Conservation (phyloP, 306 rosid genomes). For the Calophaca sinica region DNA sequence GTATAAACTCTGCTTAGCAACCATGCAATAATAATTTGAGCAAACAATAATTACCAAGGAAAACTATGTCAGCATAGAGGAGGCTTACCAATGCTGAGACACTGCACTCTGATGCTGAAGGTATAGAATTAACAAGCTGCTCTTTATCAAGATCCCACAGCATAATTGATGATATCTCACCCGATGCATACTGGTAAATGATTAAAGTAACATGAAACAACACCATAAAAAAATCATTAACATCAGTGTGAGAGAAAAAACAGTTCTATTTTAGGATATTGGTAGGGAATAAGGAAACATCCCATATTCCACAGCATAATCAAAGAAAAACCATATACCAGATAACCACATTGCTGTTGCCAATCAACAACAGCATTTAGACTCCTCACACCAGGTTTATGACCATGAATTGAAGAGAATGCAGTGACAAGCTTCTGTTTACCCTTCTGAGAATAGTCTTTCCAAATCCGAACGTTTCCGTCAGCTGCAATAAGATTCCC, state of each 20-base stretch:
- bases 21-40: slow-evolving; percentile 24
- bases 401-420: slow-evolving; percentile 89
- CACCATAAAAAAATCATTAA: slow-evolving; percentile 32
- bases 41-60: slow-evolving; percentile 21
- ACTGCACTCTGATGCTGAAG: slow-evolving; percentile 87
- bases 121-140: slow-evolving; percentile 75
- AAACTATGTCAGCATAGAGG: slow-evolving; percentile 26
- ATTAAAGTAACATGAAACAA: slow-evolving; percentile 36
- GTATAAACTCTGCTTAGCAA: slow-evolving; percentile 17
- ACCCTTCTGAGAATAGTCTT: slow-evolving; percentile 79
- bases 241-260: slow-evolving; percentile 23
- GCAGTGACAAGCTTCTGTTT: slow-evolving; percentile 96
- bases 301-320: slow-evolving; percentile 32
- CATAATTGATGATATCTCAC: slow-evolving; percentile 79
- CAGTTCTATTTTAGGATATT: slow-evolving; percentile 1
- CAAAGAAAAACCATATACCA: slow-evolving; percentile 61
- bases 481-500: slow-evolving; percentile 64
- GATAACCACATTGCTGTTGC: slow-evolving; percentile 97
- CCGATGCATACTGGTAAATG: slow-evolving; percentile 83
- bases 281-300: slow-evolving; percentile 9
- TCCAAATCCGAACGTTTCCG: slow-evolving; percentile 95
- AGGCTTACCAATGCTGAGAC: slow-evolving; percentile 87
- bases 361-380: slow-evolving; percentile 95
- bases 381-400: slow-evolving; percentile 85
- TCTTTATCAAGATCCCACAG: slow-evolving; percentile 97